Evolutionary conservation across 2,329 filamentous ascomycete genomes (phyloP), one percentile per base, ranked within the genome.

Genomic region (Aureobasidium sp.): DNA sequence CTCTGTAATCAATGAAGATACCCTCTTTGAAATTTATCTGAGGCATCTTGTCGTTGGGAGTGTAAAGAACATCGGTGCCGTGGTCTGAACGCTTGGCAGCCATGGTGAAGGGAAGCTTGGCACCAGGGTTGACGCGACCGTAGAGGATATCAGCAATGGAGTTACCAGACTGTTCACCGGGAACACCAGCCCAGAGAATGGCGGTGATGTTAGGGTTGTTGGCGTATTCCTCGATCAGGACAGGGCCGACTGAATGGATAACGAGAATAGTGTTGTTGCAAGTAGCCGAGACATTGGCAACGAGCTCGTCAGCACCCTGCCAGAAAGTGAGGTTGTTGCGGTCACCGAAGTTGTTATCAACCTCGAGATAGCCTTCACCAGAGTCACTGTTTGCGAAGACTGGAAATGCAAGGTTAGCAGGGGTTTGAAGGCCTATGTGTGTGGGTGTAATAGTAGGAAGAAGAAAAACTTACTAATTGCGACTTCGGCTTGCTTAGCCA

Each of bases 221-320:
- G 67, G 88, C 84, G 80, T 85, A 91, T 15, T 89, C 82, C 4
- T 85, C 84, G 22, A 96, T 73, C 0, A 94, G 76, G 2, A 93
- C 88, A 0, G 91, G 85, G 0, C 91, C 91, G 1, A 86, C 83
- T 1, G 88, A 90, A 77, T 97, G 92, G 60, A 97, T 87, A 63
- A 96, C 84, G 14, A 96, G 88, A 63, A 96, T 87, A 14, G 90
- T 95, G 80, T 96, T 95, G 76, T 86, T 85, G 78, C 87, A 91
- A 64, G 84, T 72, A 12, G 85, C 79, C 0, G 89, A 85, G 14
- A 95, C 89, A 49, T 87, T 90, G 74, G 88, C 83, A 74, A 97
- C 87, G 59, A 97, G 63, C 4, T 54, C 64, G 15, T 66, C 64
- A 42, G 52, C 64, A 29, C 76, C 74, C 64, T 73, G 70, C 78